Base-by-base conservation (phyloP, 2,329 filamentous ascomycete species). In the Cladosporium sp. region DNA sequence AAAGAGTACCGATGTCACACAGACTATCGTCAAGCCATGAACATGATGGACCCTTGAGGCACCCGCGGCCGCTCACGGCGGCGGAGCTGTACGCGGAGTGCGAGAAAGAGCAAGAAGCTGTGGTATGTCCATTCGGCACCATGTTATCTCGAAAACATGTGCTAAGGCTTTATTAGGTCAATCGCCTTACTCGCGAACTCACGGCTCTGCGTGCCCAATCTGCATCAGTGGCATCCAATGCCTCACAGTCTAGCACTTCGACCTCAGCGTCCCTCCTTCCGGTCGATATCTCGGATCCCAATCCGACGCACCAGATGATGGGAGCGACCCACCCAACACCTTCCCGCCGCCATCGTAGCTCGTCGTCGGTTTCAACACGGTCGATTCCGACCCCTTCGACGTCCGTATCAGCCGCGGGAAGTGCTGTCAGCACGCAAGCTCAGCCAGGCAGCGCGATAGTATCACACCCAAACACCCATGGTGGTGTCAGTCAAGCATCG, bases 21-120 rank as follows among this genome's bases (percentile, higher is more conserved):
- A 50, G 34, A 53, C 13, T 59, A 55, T 50, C 64, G 55, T 28
- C 48, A 44, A 22, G 40, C 38, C 33, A 48, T 22, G 38, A 55
- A 53, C 35, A n/a, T 58, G 53, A 54, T 35, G 62, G 74, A 10
- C 91, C 92, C 3, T 73, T 95, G 62, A 82, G 92, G 57, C 91
- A 95, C 68, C 91, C 92, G 5, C 81, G 89, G 34, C 91, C 91
- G 3, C 74, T 96, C 68, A 96, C 92, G 0, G 85, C 89, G 1
- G 87, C 89, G 3, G 92, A 97, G 69, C 77, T 97, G 56, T 90
- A 96, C 69, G 77, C 87, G 55, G 83, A 95, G 72, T 77, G 96
- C 22, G 92, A 97, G 71, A 93, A 95, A 70, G 92, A 97, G 67
- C 91, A 97, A 63, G 92, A 97, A 70, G 88, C 90, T 34, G 86